A percentile compares a stretch with the other conserved stretches of the same genome.
These are phyloP conservation scores for Phytophthora pseudosyringae DNA, from an alignment of 352 stramenopile species.

Conservation along the genomic window DNA sequence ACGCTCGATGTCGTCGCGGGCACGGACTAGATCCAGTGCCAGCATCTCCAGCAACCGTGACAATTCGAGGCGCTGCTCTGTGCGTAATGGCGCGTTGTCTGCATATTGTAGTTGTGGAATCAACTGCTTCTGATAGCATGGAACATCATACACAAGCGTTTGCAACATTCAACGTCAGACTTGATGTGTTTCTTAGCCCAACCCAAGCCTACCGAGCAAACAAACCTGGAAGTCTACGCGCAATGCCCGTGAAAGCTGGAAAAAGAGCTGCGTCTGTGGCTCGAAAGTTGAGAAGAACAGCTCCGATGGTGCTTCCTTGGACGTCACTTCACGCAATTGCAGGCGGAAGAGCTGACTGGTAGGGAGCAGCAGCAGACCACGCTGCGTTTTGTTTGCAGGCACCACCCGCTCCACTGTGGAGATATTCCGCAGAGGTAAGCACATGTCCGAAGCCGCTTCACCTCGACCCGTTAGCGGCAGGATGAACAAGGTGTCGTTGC, in stretches of 20 bases:
- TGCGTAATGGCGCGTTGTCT: slow-evolving; percentile 4
- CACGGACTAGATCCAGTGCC: slow-evolving; percentile 36
- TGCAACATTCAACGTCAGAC: slow-evolving; percentile 8
- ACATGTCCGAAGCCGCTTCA: slow-evolving; percentile 21
- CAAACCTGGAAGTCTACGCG: slow-evolving; percentile 55
- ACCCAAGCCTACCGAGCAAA: neutral
- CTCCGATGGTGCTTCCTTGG: slow-evolving; percentile 19
- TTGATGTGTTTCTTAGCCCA: neutral
- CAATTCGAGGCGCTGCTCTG: slow-evolving; percentile 36
- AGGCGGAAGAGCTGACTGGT: slow-evolving; percentile 64
- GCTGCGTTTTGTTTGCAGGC: slow-evolving; percentile 43
- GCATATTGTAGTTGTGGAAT: slow-evolving; percentile 17
- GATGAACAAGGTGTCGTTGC: slow-evolving; percentile 47
- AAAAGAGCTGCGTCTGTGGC: slow-evolving; percentile 60
- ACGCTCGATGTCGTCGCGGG: slow-evolving; percentile 24
- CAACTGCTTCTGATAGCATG: slow-evolving; percentile 24
- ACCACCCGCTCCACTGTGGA: slow-evolving; percentile 45
- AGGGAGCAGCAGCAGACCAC: slow-evolving; percentile 51
- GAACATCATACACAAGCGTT: neutral
- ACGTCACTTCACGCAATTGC: slow-evolving; percentile 19
- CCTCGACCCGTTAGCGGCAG: slow-evolving; percentile 46
- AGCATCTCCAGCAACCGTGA: slow-evolving; percentile 43
- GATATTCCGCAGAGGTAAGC: slow-evolving; percentile 37
- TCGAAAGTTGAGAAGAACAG: slow-evolving; percentile 72
- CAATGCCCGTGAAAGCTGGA: slow-evolving; percentile 50